Base-by-base conservation (phyloP, 2,329 filamentous ascomycete species). In the Stylonectria norvegica region DNA sequence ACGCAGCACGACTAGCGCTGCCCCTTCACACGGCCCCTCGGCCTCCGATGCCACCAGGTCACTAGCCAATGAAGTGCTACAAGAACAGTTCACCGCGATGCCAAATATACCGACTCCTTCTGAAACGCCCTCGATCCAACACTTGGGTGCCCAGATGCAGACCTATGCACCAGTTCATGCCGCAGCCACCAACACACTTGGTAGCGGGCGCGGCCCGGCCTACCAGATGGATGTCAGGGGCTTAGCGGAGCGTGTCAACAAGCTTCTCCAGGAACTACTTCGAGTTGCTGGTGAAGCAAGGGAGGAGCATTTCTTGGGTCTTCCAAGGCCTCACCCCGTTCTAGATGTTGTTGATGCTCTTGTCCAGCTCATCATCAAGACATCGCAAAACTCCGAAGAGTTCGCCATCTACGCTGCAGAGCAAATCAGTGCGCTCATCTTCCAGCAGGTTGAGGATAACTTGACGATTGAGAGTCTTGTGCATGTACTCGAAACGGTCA, bases 271-370 rank as follows among this genome's bases (percentile, higher is more conserved):
- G 22, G 77, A 84, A 46, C 65, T 85, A 5, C 65, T 79, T 48
- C 69, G 73, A 29, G 70, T 72, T 6, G 72, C 78, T 8, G 68
- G 67, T 2, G 73, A 74, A 49, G 69, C 73, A 5, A 66, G 68
- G 0, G 78, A 83, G 53, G 73, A 81, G 36, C 80, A 84, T 50
- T 83, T 80, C 47, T 56, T 63, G 16, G 78, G 79, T 20, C 64
- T 85, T 18, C 78, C 78, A 4, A 66, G 78, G 15, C 72, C 76
- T 7, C 77, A 82, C 52, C 64, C 71, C 4, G 72, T 84, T 8
- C 61, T 83, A n/a, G 79, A 84, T 40, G 68, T 79, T 9, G 72
- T 82, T 9, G 81, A 85, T 59, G 74, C 76, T 1, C 64, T 84
- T 23, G 75, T 80, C 5, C 73, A 79, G 55, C 66, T 79, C 12